Evolutionary conservation across 148 eudicot species (phyloP), one percentile per base, ranked within the genome.

Genomic region (Rhododendron molle): DNA sequence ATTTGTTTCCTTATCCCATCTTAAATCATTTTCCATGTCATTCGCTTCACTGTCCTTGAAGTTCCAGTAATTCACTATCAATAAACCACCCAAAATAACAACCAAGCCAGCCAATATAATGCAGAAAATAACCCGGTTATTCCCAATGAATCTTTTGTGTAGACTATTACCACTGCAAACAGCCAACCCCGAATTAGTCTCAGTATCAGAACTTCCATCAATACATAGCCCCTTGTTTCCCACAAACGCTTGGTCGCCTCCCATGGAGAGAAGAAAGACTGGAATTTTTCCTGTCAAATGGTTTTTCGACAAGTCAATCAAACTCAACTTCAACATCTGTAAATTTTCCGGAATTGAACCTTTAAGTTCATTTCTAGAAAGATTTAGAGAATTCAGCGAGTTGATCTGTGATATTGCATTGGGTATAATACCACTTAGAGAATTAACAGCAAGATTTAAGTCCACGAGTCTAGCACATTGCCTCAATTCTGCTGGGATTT

Each of bases 381-480:
- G 93, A 87, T 97, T 97, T 71, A 97, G 90, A 46, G 99, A 93
- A 86, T 97, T 97, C 89, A 97, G 86, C 30, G 93, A 91, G 84
- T 80, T 56, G 88, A 94, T 92, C 32, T 80, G 84, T 14, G 94
- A 85, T 52, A 97, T 87, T 20, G 90, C 83, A 69, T 74, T 76
- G 1, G 99, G 99, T 76, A 97, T 94, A 3, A n/a, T 71, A 76
- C 95, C 98, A 72, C 81, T 85, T 12, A 97, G 85, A 30, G 81
- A 88, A 87, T 97, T 97, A 28, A 84, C 85, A 14, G 96, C 96
- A 15, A 97, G 93, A 87, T 95, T 91, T 26, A 97, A 81, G 43
- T 95, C 96, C 73, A 91, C 99, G 52, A 96, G 90, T 87, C 92
- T 82, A 7, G 85, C 85, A 81, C 98, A 96, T 82, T 91, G 84